Percentiles rank a stretch among this genome's conserved stretches.
Conservation (phyloP, 2,329 filamentous ascomycete genomes). For the Alternaria rosae region DNA sequence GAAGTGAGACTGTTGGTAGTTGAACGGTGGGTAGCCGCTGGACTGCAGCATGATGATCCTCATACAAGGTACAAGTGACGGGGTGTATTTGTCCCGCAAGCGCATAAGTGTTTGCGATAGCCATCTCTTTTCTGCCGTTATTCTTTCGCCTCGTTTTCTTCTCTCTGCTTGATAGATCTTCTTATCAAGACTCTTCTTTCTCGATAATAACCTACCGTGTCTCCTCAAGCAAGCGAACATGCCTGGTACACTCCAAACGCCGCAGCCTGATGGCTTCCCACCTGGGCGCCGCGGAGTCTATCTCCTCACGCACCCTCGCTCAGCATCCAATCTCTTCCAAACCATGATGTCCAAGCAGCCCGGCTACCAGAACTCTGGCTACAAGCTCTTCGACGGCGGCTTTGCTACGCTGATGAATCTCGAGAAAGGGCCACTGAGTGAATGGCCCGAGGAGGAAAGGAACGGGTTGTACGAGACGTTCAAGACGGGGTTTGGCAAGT, state of each 20-base stretch:
- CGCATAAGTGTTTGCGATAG: background rate
- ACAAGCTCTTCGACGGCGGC: slow-evolving; percentile 22
- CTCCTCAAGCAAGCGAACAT: slow-evolving; percentile 2
- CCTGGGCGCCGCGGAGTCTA: slow-evolving; percentile 18
- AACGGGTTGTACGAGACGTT: slow-evolving; percentile 13
- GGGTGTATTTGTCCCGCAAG: background rate
- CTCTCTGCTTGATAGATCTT: background rate
- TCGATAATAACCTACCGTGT: background rate
- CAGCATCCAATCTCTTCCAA: slow-evolving; percentile 28
- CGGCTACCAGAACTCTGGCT: slow-evolving; percentile 19
- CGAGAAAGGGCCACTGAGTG: slow-evolving; percentile 11
- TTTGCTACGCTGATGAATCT: slow-evolving; percentile 10
- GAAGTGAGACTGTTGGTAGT: background rate
- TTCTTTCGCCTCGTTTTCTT: background rate
- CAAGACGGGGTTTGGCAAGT: slow-evolving; percentile 7
- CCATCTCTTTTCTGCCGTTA: background rate
- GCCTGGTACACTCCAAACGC: slow-evolving; percentile 14
- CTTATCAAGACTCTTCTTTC: background rate
- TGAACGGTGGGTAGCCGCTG: background rate
- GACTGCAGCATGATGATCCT: background rate
- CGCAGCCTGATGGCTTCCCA: background rate
- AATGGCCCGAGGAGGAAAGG: slow-evolving; percentile 16
- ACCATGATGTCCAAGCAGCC: slow-evolving; percentile 30
- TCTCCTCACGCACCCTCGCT: slow-evolving; percentile 26
- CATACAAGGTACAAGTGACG: background rate